Base-by-base conservation (phyloP, 805 yeast species). In the Saturnispora dispora region DNA sequence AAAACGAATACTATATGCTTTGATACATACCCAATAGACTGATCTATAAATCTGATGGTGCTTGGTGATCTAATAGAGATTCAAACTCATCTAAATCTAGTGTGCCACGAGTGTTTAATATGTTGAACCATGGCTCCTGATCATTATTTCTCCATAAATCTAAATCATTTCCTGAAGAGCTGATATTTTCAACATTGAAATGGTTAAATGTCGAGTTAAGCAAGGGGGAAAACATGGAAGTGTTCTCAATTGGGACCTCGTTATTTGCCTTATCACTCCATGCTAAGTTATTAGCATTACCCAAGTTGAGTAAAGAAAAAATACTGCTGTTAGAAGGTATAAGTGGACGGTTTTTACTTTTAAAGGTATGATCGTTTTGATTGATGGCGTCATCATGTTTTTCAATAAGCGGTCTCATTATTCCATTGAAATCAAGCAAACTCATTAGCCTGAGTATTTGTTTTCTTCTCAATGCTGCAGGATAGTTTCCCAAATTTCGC, bases 401-500 rank as follows among this genome's bases (percentile, higher is more conserved):
- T 17, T 40, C 44, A 5, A 40, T 40, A 22, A 40, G 62, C 82
- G 86, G 57, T 79, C 81, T 5, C 64, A 61, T 4, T 83, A 71
- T 43, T 85, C 68, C 83, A 64, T 81, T 80, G 63, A 84, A 82
- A 62, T 85, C 89, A 45, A 85, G 65, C 13, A 85, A 77, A 32
- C 78, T 71, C 60, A 85, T 75, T 52, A 85, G 68, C 55, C 81
- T 82, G 52, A 85, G 67, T 27, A 85, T 65, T 59, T 85, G 95
- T 0, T 84, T 87, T 51, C 88, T 70, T 61, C 91, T 72, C 25
- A 84, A 64, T 6, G 85, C 85, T 0, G 93, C 91, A 1, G 93
- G 91, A 61, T 83, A 83, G 61, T 85, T 85, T 1, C 93, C 93
- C 47, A 85, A 66, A 52, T 79, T 79, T 60, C 85, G 77, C 93